These are phyloP conservation scores for Mrakia blollopis DNA, from an alignment of 768 basidiomycete genomes.

Conservation along the genomic window DNA sequence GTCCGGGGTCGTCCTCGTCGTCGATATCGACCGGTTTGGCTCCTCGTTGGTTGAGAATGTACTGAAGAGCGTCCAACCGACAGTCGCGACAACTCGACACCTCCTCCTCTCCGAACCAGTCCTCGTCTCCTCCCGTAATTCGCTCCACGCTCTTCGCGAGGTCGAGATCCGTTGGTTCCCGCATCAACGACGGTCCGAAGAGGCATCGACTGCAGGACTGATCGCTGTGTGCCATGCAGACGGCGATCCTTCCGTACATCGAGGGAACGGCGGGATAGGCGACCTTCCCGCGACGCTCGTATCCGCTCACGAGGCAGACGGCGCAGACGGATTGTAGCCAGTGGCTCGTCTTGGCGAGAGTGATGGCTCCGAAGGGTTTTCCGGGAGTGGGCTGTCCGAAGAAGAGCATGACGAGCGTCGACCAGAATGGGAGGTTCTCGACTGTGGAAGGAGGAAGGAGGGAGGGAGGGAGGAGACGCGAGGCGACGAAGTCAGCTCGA, in stretches of 20 bases:
- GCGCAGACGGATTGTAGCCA: not conserved
- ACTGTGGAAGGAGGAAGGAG: not conserved
- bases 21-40: not conserved
- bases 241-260: not conserved
- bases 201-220: slow-evolving; percentile 16
- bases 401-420: not conserved
- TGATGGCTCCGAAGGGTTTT: not conserved
- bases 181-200: not conserved
- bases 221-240: not conserved
- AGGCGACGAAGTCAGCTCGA: not conserved
- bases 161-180: too few relatives aligned
- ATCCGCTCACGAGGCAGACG: not conserved
- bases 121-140: not conserved
- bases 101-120: slow-evolving; percentile 14
- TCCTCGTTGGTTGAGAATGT: not conserved
- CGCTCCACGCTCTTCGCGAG: not conserved
- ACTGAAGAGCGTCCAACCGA: not conserved
- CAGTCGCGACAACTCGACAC: not conserved
- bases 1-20: not conserved
- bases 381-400: not conserved
- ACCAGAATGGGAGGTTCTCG: not conserved
- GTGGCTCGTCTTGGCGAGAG: not conserved
- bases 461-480: not conserved
- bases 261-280: not conserved
- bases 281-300: not conserved